Evolutionary conservation across 345 rosid species (phyloP).

Genomic region (Eucalyptus pauciflora): DNA sequence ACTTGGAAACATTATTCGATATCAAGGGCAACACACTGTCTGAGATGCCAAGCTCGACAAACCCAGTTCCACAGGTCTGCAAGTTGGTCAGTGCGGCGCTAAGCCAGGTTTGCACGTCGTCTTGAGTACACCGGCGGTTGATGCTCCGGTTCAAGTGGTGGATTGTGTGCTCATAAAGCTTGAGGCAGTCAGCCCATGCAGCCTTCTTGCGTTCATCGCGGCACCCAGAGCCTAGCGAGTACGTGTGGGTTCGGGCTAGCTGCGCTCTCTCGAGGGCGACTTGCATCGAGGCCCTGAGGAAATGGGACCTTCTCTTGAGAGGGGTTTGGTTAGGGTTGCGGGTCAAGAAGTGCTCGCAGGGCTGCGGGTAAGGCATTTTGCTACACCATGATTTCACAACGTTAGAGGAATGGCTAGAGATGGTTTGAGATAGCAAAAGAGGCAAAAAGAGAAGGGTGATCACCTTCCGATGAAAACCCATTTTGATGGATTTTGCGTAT

Average conservation of each 20-base stretch:
- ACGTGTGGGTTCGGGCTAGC: not conserved
- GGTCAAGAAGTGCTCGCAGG: not conserved
- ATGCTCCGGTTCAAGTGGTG: not conserved
- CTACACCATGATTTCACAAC: not conserved
- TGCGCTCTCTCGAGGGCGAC: not conserved
- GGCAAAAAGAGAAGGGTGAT: not conserved
- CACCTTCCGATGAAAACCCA: conserved; percentile 9
- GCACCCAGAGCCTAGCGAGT: not conserved
- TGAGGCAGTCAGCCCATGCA: not conserved
- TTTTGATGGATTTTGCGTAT: not conserved
- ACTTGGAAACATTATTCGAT: conserved; percentile 63
- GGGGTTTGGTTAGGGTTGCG: not conserved
- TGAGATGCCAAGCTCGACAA: conserved; percentile 50
- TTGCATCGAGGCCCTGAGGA: not conserved
- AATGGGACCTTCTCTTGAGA: not conserved
- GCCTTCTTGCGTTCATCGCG: not conserved
- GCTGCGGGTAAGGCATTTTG: not conserved
- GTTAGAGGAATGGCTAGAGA: not conserved
- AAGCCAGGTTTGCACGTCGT: conserved; percentile 86
- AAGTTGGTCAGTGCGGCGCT: conserved; percentile 82
- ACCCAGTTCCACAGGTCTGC: conserved; percentile 64
- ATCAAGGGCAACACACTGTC: conserved; percentile 41
- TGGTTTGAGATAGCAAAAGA: not conserved
- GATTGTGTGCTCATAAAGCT: not conserved
- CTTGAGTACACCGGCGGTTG: conserved; percentile 20